phyloP scores from a whole-genome alignment of 1,139 yeast genomes.

The Nakaseomyces kungkrabaensis region DNA sequence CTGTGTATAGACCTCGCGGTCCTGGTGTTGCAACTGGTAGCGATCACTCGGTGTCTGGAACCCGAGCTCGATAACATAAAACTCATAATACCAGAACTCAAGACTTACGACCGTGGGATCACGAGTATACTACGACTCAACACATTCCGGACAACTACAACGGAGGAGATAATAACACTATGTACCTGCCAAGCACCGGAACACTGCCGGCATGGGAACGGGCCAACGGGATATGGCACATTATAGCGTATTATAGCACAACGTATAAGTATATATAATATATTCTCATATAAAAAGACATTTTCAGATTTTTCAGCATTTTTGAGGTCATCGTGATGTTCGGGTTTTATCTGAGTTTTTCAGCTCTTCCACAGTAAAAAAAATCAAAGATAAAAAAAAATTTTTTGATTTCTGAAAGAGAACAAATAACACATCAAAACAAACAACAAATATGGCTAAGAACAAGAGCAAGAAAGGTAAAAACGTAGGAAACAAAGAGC shows the following conservation, averaged over 20 bases:
- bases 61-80: background rate
- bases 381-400: background rate
- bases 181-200: background rate
- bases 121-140: background rate
- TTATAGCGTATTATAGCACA: background rate
- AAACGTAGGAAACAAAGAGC: background rate
- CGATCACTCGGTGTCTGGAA: background rate
- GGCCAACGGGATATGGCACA: background rate
- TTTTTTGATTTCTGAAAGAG: no score
- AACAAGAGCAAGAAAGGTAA: background rate
- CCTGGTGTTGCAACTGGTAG: background rate
- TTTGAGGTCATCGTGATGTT: background rate
- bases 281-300: no score
- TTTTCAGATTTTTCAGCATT: background rate
- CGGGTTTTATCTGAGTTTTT: background rate
- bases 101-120: background rate
- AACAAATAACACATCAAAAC: background rate
- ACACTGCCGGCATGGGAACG: background rate
- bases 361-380: no score
- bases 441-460: background rate
- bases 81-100: background rate
- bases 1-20: background rate
- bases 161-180: background rate
- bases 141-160: background rate
- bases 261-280: no score